phyloP scores from a whole-genome alignment of 1,139 yeast species.

The Zygoascus sp. region DNA sequence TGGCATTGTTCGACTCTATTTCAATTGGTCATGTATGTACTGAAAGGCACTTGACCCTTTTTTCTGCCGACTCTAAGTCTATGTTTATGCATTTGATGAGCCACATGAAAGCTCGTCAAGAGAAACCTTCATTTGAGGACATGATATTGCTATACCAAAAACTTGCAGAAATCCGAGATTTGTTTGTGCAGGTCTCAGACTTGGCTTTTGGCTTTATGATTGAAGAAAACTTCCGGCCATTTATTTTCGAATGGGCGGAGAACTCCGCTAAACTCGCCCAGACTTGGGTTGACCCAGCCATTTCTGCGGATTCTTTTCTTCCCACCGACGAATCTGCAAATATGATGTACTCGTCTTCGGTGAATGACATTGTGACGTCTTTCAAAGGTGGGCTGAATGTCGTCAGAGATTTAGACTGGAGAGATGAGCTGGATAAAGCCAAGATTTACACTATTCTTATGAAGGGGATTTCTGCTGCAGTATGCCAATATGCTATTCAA shows the following conservation, averaged over 20 bases:
- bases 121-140: constrained; percentile 50
- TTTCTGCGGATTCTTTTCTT: constrained; percentile 52
- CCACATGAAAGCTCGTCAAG: constrained; percentile 37
- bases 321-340: constrained; percentile 47
- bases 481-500: constrained; percentile 48
- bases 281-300: constrained; percentile 50
- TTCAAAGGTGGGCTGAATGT: constrained; percentile 54
- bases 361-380: constrained; percentile 61
- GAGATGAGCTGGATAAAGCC: constrained; percentile 56
- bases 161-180: constrained; percentile 51
- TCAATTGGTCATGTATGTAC: constrained; percentile 55
- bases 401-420: constrained; percentile 58
- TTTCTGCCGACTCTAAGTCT: constrained; percentile 59
- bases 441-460: constrained; percentile 54
- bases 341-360: constrained; percentile 49
- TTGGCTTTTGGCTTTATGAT: constrained; percentile 49
- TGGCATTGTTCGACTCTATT: constrained; percentile 56
- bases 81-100: constrained; percentile 53
- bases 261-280: constrained; percentile 48
- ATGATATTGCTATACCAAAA: constrained; percentile 57
- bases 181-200: constrained; percentile 48
- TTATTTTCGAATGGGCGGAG: constrained; percentile 52
- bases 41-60: constrained; percentile 53
- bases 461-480: constrained; percentile 58
- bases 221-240: constrained; percentile 58